Conservation (phyloP, 305 asterid genomes). For the Solanum aculeatissimum region DNA sequence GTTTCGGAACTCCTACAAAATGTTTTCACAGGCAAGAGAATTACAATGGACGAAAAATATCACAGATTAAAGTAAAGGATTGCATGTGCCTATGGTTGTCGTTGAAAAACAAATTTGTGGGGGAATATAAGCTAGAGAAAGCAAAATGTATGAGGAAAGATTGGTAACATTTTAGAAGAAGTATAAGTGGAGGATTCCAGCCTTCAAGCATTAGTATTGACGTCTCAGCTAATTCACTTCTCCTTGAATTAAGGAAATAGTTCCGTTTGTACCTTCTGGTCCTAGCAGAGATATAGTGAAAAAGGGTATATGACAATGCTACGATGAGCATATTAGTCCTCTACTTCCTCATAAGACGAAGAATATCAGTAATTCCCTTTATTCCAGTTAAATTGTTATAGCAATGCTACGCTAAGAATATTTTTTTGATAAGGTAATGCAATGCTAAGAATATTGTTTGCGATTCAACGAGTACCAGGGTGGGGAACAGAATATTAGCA, state of each 20-base stretch:
- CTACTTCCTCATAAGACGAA: background rate
- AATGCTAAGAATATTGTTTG: background rate
- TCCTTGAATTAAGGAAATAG: background rate
- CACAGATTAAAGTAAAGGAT: background rate
- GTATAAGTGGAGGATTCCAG: background rate
- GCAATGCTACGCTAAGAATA: background rate
- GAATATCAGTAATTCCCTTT: background rate
- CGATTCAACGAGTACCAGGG: background rate
- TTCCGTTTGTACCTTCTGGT: background rate
- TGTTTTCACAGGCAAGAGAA: background rate
- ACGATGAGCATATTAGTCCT: background rate
- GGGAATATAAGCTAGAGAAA: background rate
- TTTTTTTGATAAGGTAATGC: background rate
- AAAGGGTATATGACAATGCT: background rate
- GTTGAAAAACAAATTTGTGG: background rate
- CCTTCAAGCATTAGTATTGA: background rate
- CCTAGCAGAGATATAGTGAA: background rate
- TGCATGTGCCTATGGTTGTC: background rate
- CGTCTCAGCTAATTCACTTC: background rate
- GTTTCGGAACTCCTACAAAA: constrained; percentile 78
- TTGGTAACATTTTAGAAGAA: background rate
- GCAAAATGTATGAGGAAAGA: background rate
- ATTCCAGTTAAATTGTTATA: background rate
- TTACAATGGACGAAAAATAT: background rate
- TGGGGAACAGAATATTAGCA: background rate